These are phyloP conservation scores for Eutypella sp. DNA, from an alignment of 2,329 filamentous ascomycete genomes.

Conservation along the genomic window DNA sequence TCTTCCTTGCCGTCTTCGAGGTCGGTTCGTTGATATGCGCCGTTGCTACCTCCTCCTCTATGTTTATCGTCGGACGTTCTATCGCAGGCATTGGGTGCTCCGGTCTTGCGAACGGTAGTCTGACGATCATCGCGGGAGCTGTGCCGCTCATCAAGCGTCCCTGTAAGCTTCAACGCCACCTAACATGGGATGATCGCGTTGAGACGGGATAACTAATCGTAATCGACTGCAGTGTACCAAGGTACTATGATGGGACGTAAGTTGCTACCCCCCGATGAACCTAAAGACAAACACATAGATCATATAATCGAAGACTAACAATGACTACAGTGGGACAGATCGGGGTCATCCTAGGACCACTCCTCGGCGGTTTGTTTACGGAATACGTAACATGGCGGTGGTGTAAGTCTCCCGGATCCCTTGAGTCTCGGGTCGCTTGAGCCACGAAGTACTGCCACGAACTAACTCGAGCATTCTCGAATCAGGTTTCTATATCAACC, in stretches of 20 bases:
- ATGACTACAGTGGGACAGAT: slow-evolving; percentile 30
- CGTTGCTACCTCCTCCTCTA: slow-evolving; percentile 39
- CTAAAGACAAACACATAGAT: no score
- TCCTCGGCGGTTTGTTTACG: slow-evolving; percentile 40
- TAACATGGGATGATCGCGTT: no score
- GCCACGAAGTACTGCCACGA: no score
- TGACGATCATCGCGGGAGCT: slow-evolving; percentile 44
- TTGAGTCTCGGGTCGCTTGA: no score
- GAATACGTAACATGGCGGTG: slow-evolving; percentile 38
- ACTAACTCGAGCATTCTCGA: background rate
- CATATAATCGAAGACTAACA: slow-evolving; percentile 4
- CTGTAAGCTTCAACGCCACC: background rate
- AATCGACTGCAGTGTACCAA: slow-evolving; percentile 9
- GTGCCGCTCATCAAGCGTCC: slow-evolving; percentile 37
- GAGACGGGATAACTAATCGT: background rate
- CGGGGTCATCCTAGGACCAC: slow-evolving; percentile 41
- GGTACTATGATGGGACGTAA: slow-evolving; percentile 20
- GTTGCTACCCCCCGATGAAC: slow-evolving; percentile 1
- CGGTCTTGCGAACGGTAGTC: slow-evolving; percentile 45
- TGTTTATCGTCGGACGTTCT: slow-evolving; percentile 51
- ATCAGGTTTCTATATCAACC: slow-evolving; percentile 40
- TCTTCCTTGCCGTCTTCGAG: slow-evolving; percentile 47
- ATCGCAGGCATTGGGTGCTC: slow-evolving; percentile 49
- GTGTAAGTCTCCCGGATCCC: slow-evolving; percentile 29
- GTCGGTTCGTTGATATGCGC: slow-evolving; percentile 52